Evolutionary conservation across 192 early-diverging fungal genomes (phyloP).

Genomic region (Haplosporangium gracile): DNA sequence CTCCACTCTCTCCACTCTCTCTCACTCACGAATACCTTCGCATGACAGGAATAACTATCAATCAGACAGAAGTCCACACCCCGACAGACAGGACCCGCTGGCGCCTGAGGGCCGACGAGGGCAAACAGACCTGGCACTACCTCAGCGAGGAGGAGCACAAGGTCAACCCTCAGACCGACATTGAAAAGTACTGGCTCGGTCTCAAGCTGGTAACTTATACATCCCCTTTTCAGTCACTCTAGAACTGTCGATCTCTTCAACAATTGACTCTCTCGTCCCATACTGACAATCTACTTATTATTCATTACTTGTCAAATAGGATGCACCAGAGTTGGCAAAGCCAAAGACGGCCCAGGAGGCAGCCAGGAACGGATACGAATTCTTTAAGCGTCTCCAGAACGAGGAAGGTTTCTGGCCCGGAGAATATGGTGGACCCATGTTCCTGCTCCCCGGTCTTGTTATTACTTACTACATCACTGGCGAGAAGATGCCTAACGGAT

Average conservation of each 20-base stretch:
- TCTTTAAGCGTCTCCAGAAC: constrained; percentile 89
- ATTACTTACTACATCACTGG: constrained; percentile 92
- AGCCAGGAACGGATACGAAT: constrained; percentile 94
- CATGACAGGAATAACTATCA: constrained; percentile 30
- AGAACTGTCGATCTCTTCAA: background rate
- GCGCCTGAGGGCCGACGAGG: constrained; percentile 88
- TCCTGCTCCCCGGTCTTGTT: constrained; percentile 92
- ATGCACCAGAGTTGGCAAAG: constrained; percentile 65
- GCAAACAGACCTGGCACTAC: constrained; percentile 95
- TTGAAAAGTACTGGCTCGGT: constrained; percentile 94
- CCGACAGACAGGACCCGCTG: constrained; percentile 86
- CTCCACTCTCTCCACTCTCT: background rate
- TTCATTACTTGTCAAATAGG: constrained; percentile 27
- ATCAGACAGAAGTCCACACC: constrained; percentile 10
- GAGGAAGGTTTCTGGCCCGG: constrained; percentile 96
- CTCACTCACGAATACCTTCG: background rate
- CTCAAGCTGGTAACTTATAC: constrained; percentile 62
- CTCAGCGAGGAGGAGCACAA: constrained; percentile 64
- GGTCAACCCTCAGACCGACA: constrained; percentile 80
- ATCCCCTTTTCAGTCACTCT: background rate
- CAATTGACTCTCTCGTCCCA: background rate
- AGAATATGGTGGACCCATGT: constrained; percentile 98
- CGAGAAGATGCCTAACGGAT: constrained; percentile 71
- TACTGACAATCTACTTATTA: background rate
- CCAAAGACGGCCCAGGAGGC: constrained; percentile 81